Conservation (phyloP, 257 asterid genomes). For the Rauvolfia tetraphylla region DNA sequence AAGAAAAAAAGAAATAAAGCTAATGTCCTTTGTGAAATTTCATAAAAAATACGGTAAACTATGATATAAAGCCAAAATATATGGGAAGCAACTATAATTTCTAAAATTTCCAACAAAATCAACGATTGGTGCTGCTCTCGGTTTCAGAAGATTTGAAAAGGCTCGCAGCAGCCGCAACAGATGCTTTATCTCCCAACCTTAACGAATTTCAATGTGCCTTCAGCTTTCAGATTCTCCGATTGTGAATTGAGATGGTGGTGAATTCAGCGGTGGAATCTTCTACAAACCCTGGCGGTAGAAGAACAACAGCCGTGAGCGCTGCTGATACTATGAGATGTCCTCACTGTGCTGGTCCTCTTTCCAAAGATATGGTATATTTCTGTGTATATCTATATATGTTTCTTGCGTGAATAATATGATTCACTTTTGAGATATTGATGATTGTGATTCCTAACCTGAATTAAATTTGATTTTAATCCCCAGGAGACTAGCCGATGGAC, state of each 20-base stretch:
- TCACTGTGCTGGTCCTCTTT: slow-evolving; percentile 84
- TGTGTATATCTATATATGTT: background rate
- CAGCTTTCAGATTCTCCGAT: background rate
- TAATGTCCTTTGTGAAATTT: background rate
- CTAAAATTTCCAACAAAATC: background rate
- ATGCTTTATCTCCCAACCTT: no score
- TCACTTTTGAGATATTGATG: background rate
- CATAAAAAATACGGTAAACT: background rate
- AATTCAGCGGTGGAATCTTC: background rate
- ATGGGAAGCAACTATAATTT: background rate
- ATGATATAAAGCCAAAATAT: background rate
- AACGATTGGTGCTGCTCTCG: background rate
- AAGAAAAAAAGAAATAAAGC: no score
- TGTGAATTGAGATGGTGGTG: background rate
- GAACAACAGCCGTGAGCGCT: background rate
- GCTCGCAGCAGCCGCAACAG: no score
- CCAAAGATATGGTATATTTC: slow-evolving; percentile 58
- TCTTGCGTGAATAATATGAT: background rate
- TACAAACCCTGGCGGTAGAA: slow-evolving; percentile 3
- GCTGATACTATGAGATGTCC: slow-evolving; percentile 41
- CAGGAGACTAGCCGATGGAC: slow-evolving; percentile 91
- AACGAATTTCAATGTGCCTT: background rate
- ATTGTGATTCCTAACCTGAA: background rate
- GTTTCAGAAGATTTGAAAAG: background rate
- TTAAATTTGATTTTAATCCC: slow-evolving; percentile 8